A percentile compares a stretch with the other conserved stretches of the same genome.
Evolutionary conservation across 257 asterid species (phyloP).

Genomic region (Solanum acaule): DNA sequence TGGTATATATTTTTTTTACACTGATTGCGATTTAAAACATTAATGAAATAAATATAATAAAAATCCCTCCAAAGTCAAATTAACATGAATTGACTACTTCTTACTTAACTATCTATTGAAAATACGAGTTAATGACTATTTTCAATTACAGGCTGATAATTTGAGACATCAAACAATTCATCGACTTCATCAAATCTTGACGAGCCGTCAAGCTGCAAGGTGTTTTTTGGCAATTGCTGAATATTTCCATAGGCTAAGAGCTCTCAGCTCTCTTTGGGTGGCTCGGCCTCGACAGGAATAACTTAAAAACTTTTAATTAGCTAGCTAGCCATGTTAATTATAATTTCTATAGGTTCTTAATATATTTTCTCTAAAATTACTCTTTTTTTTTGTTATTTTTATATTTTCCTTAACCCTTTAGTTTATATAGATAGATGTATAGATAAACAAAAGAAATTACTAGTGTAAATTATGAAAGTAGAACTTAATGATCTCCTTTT

Average conservation of each 20-base stretch:
- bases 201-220: slow-evolving; percentile 59
- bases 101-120: neutral
- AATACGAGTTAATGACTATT: neutral
- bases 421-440: neutral
- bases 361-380: neutral
- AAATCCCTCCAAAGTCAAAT: neutral
- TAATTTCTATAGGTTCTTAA: neutral
- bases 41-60: neutral
- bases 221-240: slow-evolving; percentile 71
- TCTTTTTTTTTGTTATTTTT: neutral
- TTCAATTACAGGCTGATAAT: slow-evolving; percentile 48
- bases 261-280: slow-evolving; percentile 82
- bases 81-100: neutral
- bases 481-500: neutral
- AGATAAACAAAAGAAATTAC: neutral
- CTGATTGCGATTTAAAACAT: neutral
- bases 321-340: neutral
- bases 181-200: slow-evolving; percentile 55
- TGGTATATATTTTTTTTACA: neutral
- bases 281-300: slow-evolving; percentile 27
- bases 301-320: neutral
- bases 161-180: slow-evolving; percentile 63
- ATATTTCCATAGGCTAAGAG: slow-evolving; percentile 76
- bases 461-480: neutral
- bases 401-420: neutral